phyloP scores from a whole-genome alignment of 768 basidiomycete genomes.

The Lactarius hatsudake region DNA sequence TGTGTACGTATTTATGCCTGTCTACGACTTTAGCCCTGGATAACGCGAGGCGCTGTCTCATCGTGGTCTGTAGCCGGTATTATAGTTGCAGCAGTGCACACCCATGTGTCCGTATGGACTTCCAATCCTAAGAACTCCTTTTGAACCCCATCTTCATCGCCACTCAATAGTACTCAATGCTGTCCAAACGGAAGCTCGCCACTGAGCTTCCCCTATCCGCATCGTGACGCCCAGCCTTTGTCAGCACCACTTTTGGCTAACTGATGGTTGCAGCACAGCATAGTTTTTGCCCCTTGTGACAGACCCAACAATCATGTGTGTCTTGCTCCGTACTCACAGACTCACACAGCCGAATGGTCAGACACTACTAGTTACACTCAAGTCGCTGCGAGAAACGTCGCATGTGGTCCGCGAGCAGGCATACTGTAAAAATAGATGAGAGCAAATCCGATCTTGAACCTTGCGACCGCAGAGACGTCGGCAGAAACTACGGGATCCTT shows the following conservation, averaged over 20 bases:
- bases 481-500: not conserved
- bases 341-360: no score
- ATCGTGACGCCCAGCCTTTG: not conserved
- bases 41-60: not conserved
- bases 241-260: not conserved
- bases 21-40: not conserved
- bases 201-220: not conserved
- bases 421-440: not conserved
- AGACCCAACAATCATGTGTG: not conserved
- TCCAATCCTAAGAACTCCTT: not conserved
- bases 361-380: no score
- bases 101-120: not conserved
- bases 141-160: not conserved
- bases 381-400: not conserved
- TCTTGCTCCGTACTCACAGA: no score
- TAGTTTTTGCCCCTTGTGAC: not conserved
- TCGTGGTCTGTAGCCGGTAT: not conserved
- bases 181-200: not conserved
- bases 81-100: constrained; percentile 2
- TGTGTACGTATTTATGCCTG: constrained; percentile 22
- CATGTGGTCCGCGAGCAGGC: not conserved
- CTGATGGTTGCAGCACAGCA: not conserved
- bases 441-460: not conserved
- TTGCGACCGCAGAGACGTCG: not conserved
- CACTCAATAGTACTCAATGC: not conserved